These are phyloP conservation scores for Akebia trifoliata DNA, from an alignment of 164 flowering plant genomes.

Conservation along the genomic window DNA sequence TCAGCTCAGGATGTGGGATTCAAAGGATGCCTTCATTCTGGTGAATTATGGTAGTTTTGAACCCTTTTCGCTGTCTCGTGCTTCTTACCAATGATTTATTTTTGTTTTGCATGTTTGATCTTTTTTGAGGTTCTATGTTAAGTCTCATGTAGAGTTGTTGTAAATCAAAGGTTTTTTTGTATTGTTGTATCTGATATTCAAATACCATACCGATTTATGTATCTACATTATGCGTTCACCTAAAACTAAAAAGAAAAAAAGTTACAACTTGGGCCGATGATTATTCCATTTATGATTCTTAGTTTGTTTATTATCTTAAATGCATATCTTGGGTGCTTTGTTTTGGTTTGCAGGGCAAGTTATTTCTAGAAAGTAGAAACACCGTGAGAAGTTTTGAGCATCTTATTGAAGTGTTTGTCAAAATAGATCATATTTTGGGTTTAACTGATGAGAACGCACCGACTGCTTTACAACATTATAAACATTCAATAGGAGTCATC, in stretches of 20 bases:
- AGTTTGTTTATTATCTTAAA: not conserved
- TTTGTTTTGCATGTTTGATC: not conserved
- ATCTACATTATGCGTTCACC: not conserved
- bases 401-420: no score
- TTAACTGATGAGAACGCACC: no score
- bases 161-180: conserved; percentile 7
- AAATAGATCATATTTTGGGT: no score
- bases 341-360: no score
- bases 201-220: conserved; percentile 6
- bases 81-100: not conserved
- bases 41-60: not conserved
- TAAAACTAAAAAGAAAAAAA: no score
- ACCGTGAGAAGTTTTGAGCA: no score
- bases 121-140: not conserved
- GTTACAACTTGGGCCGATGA: no score
- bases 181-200: conserved; percentile 4
- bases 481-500: no score
- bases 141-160: conserved; percentile 3
- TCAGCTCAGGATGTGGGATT: not conserved
- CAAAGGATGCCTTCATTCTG: conserved; percentile 4
- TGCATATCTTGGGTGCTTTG: no score
- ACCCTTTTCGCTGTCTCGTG: not conserved
- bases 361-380: no score
- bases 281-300: no score
- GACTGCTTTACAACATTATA: no score